phyloP scores from a whole-genome alignment of 116 monocot species.

The Cymodocea nodosa region DNA sequence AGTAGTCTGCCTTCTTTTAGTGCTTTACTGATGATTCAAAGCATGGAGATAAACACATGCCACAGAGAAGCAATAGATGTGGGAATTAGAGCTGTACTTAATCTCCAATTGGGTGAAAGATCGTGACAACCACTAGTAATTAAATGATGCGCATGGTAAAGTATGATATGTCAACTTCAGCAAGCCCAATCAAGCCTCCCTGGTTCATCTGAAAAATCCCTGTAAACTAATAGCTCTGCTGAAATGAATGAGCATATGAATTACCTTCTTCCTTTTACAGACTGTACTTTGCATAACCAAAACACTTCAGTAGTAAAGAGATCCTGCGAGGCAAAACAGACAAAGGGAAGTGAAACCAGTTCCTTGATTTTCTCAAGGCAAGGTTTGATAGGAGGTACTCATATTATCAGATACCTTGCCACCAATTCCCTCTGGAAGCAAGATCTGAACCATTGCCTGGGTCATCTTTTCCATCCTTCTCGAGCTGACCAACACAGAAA shows the following conservation, averaged over 20 bases:
- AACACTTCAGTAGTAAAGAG: slow-evolving; percentile 7
- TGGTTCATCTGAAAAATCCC: neutral
- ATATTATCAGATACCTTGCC: slow-evolving; percentile 11
- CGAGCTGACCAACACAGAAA: neutral
- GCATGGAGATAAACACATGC: too few species aligned
- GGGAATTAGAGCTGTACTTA: too few species aligned
- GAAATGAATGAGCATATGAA: neutral
- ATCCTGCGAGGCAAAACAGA: neutral
- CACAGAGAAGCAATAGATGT: too few species aligned
- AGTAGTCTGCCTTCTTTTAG: too few species aligned
- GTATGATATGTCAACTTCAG: too few species aligned
- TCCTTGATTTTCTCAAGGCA: neutral
- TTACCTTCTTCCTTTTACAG: neutral
- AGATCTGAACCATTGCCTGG: slow-evolving; percentile 6
- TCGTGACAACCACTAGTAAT: neutral
- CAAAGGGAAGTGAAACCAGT: neutral
- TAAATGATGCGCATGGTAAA: neutral
- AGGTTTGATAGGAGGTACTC: neutral
- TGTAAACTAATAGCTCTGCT: neutral
- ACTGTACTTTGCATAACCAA: neutral
- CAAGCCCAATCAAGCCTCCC: neutral
- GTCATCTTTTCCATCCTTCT: slow-evolving; percentile 14
- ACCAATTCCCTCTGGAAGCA: slow-evolving; percentile 25
- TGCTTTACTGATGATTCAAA: too few species aligned
- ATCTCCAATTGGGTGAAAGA: too few species aligned